Conservation (phyloP, 1,284 basidiomycete species). For the Ustilago xerochloae region DNA sequence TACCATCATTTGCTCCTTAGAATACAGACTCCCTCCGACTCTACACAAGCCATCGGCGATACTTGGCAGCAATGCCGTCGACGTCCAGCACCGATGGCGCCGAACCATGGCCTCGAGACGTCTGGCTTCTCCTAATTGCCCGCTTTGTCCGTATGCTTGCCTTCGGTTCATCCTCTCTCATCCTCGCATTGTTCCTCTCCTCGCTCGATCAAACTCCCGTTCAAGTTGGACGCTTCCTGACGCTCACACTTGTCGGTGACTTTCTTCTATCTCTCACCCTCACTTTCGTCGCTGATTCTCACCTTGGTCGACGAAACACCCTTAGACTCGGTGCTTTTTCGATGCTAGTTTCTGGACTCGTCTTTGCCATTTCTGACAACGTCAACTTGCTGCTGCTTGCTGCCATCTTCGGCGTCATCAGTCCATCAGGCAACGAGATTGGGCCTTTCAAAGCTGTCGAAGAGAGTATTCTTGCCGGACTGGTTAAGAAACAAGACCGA, state of each 20-base stretch:
- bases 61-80: not conserved
- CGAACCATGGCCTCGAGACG: conserved; percentile 5
- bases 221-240: conserved; percentile 23
- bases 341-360: conserved; percentile 25
- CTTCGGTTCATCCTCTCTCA: conserved; percentile 29
- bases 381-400: conserved; percentile 7
- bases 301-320: conserved; percentile 26
- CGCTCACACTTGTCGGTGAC: conserved; percentile 19
- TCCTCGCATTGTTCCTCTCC: conserved; percentile 24
- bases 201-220: conserved; percentile 13
- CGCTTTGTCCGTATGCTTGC: conserved; percentile 30
- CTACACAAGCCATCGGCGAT: too few relatives aligned
- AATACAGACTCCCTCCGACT: too few relatives aligned
- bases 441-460: conserved; percentile 27
- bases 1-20: not conserved
- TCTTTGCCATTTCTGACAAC: conserved; percentile 15
- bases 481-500: conserved; percentile 20
- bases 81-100: not conserved
- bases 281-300: conserved; percentile 22
- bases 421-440: conserved; percentile 23
- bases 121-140: conserved; percentile 17
- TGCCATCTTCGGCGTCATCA: conserved; percentile 22
- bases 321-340: conserved; percentile 19
- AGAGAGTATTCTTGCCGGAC: conserved; percentile 18
- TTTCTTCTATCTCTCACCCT: conserved; percentile 23